Evolutionary conservation across 192 early-diverging fungal species (phyloP), one percentile per base, ranked within the genome.

Genomic region (Linnemannia schmuckeri): DNA sequence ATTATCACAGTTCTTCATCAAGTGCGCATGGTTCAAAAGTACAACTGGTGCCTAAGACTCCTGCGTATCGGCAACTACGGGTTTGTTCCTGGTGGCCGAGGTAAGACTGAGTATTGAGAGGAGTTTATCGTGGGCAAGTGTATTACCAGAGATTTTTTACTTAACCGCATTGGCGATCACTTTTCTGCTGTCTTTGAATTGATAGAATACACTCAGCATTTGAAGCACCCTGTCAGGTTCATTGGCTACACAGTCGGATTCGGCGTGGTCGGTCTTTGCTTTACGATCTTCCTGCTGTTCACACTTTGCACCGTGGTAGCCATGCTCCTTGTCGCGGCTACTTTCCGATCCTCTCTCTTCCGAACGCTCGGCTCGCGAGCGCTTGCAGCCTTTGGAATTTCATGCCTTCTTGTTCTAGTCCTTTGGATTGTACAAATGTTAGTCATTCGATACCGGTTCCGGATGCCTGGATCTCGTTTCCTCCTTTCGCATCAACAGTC

Each of bases 351-450:
- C 30, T 87, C 85, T 0, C 46, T 87, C 72, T 87, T 87, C 61
- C 79, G 85, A 12, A 75, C 85, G 27, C 71, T 87, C 7, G 75
- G 79, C 20, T 81, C 85, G 3, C 79, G 78, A 7, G 85, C 79
- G 40, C 57, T 87, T 2, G 79, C 76, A 8, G 85, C 85, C 7
- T 75, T 87, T 47, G 85, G 85, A 0, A 81, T 87, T 30, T 76
- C 76, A 1, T 87, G 85, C 22, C 63, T 81, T 22, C 76, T 87
- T 2, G 80, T 87, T 37, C 55, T 87, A 0, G 73, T 87, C 41
- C 85, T 87, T 41, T 87, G 85, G 85, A 46, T 87, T 22, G 80
- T 87, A 17, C 85, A 87, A 35, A 87, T 87, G 85, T 76, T 87
- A 12, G 80, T 87, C 22, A 87, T 87, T 76, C 78, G 78, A 5